phyloP scores from a whole-genome alignment of 2,329 filamentous ascomycete species.

The Fusarium sp. region DNA sequence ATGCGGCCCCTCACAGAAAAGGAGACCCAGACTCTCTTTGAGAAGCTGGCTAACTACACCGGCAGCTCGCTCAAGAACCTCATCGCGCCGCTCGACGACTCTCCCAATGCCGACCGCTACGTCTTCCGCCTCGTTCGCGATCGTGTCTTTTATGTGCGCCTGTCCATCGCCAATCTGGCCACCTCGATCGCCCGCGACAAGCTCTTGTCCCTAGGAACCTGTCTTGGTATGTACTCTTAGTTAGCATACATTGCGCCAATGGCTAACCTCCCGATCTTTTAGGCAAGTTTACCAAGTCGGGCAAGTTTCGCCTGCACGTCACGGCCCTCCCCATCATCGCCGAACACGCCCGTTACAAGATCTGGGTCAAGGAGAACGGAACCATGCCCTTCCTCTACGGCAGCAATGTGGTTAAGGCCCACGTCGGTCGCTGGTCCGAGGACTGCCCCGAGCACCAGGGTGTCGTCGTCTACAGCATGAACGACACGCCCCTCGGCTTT shows the following conservation, averaged over 20 bases:
- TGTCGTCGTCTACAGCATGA: conserved; percentile 90
- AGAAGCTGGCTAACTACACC: conserved; percentile 94
- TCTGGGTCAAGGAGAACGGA: conserved; percentile 96
- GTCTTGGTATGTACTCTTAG: conserved; percentile 66
- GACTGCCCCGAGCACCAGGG: conserved; percentile 95
- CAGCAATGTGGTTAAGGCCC: conserved; percentile 80
- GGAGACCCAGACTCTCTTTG: conserved; percentile 85
- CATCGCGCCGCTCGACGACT: conserved; percentile 78
- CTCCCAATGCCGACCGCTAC: conserved; percentile 78
- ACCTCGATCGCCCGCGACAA: conserved; percentile 85
- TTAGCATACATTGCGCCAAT: neutral
- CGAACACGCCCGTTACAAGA: conserved; percentile 93
- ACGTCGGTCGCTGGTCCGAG: conserved; percentile 85
- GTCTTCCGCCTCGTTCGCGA: conserved; percentile 87
- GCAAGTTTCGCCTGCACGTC: conserved; percentile 94
- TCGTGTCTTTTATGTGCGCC: conserved; percentile 91
- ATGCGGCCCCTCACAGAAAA: conserved; percentile 87
- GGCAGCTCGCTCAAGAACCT: conserved; percentile 88
- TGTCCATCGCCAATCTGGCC: conserved; percentile 90
- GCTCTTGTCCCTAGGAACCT: conserved; percentile 89
- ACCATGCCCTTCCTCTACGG: conserved; percentile 98
- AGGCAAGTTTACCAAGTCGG: conserved; percentile 97
- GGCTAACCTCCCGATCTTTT: conserved; percentile 21
- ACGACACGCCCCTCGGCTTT: conserved; percentile 93
- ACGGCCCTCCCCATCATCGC: conserved; percentile 89